Evolutionary conservation across 441 rosid species (phyloP).

Genomic region (Erysimum cheiri): DNA sequence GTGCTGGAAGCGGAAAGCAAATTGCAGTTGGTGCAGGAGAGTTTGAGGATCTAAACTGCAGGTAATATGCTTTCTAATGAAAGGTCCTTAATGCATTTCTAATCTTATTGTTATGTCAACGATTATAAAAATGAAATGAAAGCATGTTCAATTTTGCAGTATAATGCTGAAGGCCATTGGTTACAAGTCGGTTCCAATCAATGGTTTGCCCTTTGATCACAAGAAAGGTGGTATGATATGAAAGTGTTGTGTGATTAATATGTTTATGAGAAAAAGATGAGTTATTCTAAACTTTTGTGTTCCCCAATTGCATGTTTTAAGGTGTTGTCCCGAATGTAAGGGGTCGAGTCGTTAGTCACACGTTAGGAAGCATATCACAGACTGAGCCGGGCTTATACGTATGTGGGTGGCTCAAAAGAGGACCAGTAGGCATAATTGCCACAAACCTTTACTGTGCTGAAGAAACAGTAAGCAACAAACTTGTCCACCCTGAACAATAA

Average conservation of each 20-base stretch:
- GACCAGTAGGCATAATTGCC: slow-evolving; percentile 89
- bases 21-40: slow-evolving; percentile 79
- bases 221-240: slow-evolving; percentile 58
- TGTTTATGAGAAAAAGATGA: neutral
- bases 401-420: slow-evolving; percentile 98
- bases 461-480: slow-evolving; percentile 67
- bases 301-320: slow-evolving; percentile 37
- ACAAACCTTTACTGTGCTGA: slow-evolving; percentile 91
- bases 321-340: slow-evolving; percentile 75
- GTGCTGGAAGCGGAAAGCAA: slow-evolving; percentile 70
- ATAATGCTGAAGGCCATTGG: slow-evolving; percentile 92
- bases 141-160: slow-evolving; percentile 52
- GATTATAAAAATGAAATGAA: neutral
- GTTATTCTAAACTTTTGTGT: neutral
- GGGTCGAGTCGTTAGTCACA: slow-evolving; percentile 69
- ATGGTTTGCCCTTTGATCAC: slow-evolving; percentile 81
- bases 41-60: slow-evolving; percentile 76
- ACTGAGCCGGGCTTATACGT: slow-evolving; percentile 77
- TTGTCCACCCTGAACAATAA: neutral
- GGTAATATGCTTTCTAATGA: slow-evolving; percentile 54
- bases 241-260: neutral
- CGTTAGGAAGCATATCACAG: slow-evolving; percentile 49
- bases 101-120: neutral
- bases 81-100: neutral
- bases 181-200: slow-evolving; percentile 77